phyloP scores from a whole-genome alignment of 2,329 filamentous ascomycete genomes.

The Fusarium guadeloupense region DNA sequence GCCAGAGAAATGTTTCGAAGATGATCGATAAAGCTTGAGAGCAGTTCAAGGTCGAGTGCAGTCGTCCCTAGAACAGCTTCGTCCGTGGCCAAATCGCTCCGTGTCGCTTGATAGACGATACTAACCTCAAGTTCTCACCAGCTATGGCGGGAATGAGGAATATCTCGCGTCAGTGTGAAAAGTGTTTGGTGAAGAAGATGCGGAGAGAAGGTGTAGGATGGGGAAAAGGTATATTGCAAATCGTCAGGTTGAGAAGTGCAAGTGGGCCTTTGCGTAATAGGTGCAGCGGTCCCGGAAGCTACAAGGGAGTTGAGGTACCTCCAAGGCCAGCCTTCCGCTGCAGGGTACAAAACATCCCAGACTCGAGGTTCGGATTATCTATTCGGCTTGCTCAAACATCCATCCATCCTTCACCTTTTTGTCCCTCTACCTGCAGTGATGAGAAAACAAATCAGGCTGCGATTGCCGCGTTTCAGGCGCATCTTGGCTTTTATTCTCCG shows the following conservation, averaged over 20 bases:
- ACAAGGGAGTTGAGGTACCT: constrained; percentile 38
- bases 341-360: constrained; percentile 35
- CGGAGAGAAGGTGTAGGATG: constrained; percentile 44
- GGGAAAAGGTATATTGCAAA: constrained; percentile 48
- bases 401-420: constrained; percentile 17
- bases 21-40: constrained; percentile 39
- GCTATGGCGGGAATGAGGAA: constrained; percentile 16
- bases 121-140: constrained; percentile 16
- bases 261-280: constrained; percentile 55
- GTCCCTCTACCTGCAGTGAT: neutral
- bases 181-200: constrained; percentile 43
- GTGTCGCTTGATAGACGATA: constrained; percentile 4
- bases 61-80: constrained; percentile 52
- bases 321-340: constrained; percentile 29
- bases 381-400: constrained; percentile 26
- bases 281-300: constrained; percentile 38
- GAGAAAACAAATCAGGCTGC: neutral
- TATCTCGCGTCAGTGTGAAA: constrained; percentile 28
- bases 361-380: constrained; percentile 41
- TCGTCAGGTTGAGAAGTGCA: constrained; percentile 50
- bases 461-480: constrained; percentile 6
- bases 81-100: constrained; percentile 38
- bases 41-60: constrained; percentile 53
- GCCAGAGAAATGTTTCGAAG: constrained; percentile 17
- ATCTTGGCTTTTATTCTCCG: neutral